A percentile compares a stretch with the other conserved stretches of the same genome.
Conservation (phyloP, 257 asterid genomes). For the Linaria vulgaris region DNA sequence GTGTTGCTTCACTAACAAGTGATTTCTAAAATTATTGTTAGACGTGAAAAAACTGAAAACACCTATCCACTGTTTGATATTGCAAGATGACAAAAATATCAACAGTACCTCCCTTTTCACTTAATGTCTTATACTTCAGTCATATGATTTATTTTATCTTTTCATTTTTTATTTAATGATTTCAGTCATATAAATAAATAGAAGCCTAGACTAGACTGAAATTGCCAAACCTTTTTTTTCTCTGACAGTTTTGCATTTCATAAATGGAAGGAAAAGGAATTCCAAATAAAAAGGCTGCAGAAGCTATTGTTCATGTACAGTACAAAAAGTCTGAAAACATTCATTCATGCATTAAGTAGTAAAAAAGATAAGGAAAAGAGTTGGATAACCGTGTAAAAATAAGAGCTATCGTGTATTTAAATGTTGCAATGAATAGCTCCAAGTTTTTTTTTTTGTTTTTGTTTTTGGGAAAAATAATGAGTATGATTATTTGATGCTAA, state of each 20-base stretch:
- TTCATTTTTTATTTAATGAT: too few relatives aligned
- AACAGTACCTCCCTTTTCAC: too few relatives aligned
- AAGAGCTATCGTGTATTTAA: slow-evolving; percentile 20
- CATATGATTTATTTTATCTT: too few relatives aligned
- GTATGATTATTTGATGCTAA: slow-evolving; percentile 1
- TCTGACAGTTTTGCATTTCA: slow-evolving; percentile 29
- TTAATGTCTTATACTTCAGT: too few relatives aligned
- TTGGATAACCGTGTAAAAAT: slow-evolving; percentile 22
- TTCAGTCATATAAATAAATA: too few relatives aligned
- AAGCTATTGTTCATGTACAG: slow-evolving; percentile 18
- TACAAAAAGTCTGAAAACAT: slow-evolving; percentile 25
- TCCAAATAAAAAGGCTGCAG: slow-evolving; percentile 31
- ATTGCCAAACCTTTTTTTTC: slow-evolving; percentile 26
- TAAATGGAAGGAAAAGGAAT: slow-evolving; percentile 29
- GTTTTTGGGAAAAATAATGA: slow-evolving; percentile 21
- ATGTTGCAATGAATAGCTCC: neutral
- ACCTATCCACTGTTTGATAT: slow-evolving; percentile 34
- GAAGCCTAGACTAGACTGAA: slow-evolving; percentile 49
- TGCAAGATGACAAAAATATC: slow-evolving; percentile 16
- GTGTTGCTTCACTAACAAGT: slow-evolving; percentile 57
- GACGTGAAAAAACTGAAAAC: neutral
- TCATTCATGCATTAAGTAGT: slow-evolving; percentile 28
- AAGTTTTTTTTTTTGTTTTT: neutral
- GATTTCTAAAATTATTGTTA: slow-evolving; percentile 38
- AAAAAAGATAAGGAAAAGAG: slow-evolving; percentile 17